Percentiles rank a stretch among this genome's conserved stretches.
Evolutionary conservation across 2,329 filamentous ascomycete genomes (phyloP).

Genomic region (Diaporthe destruens): DNA sequence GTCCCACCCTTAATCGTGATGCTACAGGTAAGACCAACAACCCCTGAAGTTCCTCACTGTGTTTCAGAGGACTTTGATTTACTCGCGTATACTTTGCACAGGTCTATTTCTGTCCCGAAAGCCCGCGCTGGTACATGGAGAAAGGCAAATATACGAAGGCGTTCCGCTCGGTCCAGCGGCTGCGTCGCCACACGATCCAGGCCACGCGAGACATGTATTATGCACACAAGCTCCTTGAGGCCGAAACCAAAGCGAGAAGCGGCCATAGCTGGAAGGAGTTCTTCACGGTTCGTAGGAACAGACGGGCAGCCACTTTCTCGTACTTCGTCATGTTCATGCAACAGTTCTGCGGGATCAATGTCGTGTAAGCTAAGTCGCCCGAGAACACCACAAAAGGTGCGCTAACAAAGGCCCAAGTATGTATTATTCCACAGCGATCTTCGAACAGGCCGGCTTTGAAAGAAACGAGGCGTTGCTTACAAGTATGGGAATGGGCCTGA

Average conservation of each 20-base stretch:
- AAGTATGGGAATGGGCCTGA: slow-evolving; percentile 49
- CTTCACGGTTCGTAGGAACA: slow-evolving; percentile 53
- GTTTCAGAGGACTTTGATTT: no score
- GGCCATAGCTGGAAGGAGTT: slow-evolving; percentile 52
- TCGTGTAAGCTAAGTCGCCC: not conserved
- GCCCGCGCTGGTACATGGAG: slow-evolving; percentile 67
- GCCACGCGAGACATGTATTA: slow-evolving; percentile 65
- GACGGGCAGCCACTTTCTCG: slow-evolving; percentile 52
- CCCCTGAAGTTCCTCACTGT: not conserved
- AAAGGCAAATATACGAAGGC: slow-evolving; percentile 60
- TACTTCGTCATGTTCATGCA: slow-evolving; percentile 56
- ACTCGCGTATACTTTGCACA: no score
- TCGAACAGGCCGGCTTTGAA: slow-evolving; percentile 14
- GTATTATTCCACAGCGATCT: slow-evolving; percentile 9
- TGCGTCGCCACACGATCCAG: slow-evolving; percentile 62
- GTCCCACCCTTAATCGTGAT: slow-evolving; percentile 13
- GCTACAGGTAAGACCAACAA: not conserved
- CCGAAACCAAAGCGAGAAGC: slow-evolving; percentile 48
- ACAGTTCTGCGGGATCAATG: slow-evolving; percentile 49
- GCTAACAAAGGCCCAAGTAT: not conserved
- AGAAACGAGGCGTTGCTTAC: slow-evolving; percentile 8
- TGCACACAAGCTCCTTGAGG: slow-evolving; percentile 55
- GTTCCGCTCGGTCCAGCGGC: slow-evolving; percentile 57
- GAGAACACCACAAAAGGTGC: not conserved
- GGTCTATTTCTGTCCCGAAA: slow-evolving; percentile 64